Percentiles rank a stretch among this genome's conserved stretches.
Evolutionary conservation across 2,329 filamentous ascomycete species (phyloP).

Genomic region (Pseudocercospora macadamiae): DNA sequence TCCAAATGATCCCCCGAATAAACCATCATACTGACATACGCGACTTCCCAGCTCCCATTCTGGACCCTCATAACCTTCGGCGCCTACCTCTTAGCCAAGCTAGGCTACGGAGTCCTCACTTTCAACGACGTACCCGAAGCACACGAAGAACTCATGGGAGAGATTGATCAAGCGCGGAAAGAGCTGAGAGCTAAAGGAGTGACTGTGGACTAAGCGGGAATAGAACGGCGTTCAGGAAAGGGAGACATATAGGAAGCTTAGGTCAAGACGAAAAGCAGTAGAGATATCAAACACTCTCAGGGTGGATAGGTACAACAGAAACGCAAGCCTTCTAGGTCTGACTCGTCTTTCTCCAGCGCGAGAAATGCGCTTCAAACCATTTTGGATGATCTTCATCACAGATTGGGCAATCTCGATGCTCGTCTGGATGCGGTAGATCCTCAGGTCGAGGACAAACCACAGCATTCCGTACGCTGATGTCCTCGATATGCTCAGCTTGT

Average conservation of each 20-base stretch:
- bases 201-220: constrained; percentile 66
- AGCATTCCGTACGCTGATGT: not conserved
- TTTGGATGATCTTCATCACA: constrained; percentile 30
- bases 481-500: not conserved
- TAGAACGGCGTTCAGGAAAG: not conserved
- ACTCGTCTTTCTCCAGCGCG: constrained; percentile 7
- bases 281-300: not conserved
- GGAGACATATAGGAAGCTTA: not conserved
- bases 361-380: constrained; percentile 25
- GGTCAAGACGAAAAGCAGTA: too few species aligned
- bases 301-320: not conserved
- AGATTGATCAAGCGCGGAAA: constrained; percentile 76
- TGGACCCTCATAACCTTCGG: constrained; percentile 91
- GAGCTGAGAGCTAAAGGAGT: constrained; percentile 77
- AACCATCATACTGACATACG: not conserved
- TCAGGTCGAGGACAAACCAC: not conserved
- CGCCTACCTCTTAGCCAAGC: constrained; percentile 85
- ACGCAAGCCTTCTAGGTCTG: not conserved
- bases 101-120: constrained; percentile 89
- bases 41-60: constrained; percentile 74
- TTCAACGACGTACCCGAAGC: constrained; percentile 96
- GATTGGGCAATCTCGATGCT: constrained; percentile 32
- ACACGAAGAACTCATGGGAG: constrained; percentile 82
- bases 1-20: constrained; percentile 25
- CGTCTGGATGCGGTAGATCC: constrained; percentile 25